Conservation (phyloP, 225 moss, liverwort and hornwort genomes). For the Straminergon stramineum region DNA sequence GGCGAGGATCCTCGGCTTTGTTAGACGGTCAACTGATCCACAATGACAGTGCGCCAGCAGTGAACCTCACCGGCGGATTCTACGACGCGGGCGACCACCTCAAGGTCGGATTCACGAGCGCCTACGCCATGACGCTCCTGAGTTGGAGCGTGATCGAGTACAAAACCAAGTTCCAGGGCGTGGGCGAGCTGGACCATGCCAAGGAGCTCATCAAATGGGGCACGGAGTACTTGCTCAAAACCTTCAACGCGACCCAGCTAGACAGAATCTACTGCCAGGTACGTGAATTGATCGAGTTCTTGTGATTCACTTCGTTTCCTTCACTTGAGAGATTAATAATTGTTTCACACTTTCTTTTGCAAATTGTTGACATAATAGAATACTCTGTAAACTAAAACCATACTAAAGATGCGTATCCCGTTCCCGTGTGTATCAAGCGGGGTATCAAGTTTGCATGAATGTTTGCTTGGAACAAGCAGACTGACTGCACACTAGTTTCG, state of each 20-base stretch:
- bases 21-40: conserved; percentile 36
- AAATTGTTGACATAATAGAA: background rate
- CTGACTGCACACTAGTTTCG: background rate
- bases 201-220: conserved; percentile 64
- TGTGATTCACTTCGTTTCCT: background rate
- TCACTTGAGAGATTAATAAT: background rate
- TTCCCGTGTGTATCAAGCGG: too few species aligned
- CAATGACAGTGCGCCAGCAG: background rate
- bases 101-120: conserved; percentile 67
- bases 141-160: conserved; percentile 87
- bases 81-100: conserved; percentile 88
- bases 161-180: conserved; percentile 36
- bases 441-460: background rate
- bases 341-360: background rate
- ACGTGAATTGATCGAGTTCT: background rate
- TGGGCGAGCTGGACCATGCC: conserved; percentile 31
- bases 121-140: conserved; percentile 65
- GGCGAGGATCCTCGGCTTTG: conserved; percentile 57
- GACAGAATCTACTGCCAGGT: conserved; percentile 40
- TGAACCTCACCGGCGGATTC: conserved; percentile 60
- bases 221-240: conserved; percentile 62
- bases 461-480: background rate
- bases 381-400: background rate
- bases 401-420: too few species aligned
- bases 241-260: conserved; percentile 31